phyloP scores from a whole-genome alignment of 2,329 filamentous ascomycete species.

The Microcera coccophila region DNA sequence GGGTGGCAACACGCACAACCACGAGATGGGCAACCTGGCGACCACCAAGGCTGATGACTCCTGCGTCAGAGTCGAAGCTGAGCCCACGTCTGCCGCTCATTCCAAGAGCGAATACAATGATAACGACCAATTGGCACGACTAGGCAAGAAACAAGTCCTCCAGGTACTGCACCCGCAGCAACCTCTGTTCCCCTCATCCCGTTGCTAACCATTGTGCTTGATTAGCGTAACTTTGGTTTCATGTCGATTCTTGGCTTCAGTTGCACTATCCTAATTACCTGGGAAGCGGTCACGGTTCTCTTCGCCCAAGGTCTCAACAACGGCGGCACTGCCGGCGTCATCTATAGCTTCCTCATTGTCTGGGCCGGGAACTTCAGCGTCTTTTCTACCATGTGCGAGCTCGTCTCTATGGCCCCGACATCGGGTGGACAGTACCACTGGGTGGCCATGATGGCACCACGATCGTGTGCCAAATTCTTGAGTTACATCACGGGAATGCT shows the following conservation, averaged over 20 bases:
- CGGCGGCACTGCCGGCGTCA: slow-evolving; percentile 50
- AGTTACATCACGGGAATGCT: slow-evolving; percentile 52
- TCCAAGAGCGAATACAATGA: slow-evolving; percentile 17
- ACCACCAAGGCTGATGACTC: slow-evolving; percentile 10
- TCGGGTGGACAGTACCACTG: slow-evolving; percentile 59
- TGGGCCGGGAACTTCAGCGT: slow-evolving; percentile 45
- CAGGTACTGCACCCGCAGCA: slow-evolving; percentile 18
- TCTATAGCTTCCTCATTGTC: slow-evolving; percentile 49
- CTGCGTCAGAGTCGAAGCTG: slow-evolving; percentile 9
- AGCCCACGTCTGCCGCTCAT: slow-evolving; percentile 15
- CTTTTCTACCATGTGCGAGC: slow-evolving; percentile 38
- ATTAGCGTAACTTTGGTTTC: slow-evolving; percentile 46
- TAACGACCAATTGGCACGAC: slow-evolving; percentile 23
- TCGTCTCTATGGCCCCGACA: slow-evolving; percentile 46
- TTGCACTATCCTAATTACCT: slow-evolving; percentile 51
- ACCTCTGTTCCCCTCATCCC: background rate
- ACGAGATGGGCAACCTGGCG: slow-evolving; percentile 23
- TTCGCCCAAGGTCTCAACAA: slow-evolving; percentile 39
- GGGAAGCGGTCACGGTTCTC: slow-evolving; percentile 42
- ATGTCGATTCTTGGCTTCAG: slow-evolving; percentile 50
- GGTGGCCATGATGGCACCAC: slow-evolving; percentile 51
- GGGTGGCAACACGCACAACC: slow-evolving; percentile 18
- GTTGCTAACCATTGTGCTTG: slow-evolving; percentile 1
- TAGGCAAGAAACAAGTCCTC: slow-evolving; percentile 30
- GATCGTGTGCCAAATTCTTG: slow-evolving; percentile 46